Conservation (phyloP, 2,329 filamentous ascomycete species). For the Cladosporium sp. region DNA sequence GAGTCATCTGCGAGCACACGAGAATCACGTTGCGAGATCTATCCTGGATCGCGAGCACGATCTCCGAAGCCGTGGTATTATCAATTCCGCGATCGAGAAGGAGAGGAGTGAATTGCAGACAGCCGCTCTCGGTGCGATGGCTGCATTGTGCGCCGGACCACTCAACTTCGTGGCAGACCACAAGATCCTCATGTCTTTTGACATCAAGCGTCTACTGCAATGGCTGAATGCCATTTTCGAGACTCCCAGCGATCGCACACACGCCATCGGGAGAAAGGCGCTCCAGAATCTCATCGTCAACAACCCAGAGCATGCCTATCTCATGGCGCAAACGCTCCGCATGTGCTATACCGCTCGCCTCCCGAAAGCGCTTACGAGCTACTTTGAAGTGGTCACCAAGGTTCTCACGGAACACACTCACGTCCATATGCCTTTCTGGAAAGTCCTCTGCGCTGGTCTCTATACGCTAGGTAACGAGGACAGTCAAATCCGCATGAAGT, state of each 20-base stretch:
- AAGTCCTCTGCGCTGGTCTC: slow-evolving; percentile 78
- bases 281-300: slow-evolving; percentile 85
- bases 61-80: slow-evolving; percentile 68
- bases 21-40: slow-evolving; percentile 83
- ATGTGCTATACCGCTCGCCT: slow-evolving; percentile 75
- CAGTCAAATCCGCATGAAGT: slow-evolving; percentile 83
- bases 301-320: slow-evolving; percentile 79
- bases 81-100: slow-evolving; percentile 90
- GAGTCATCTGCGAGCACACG: slow-evolving; percentile 71
- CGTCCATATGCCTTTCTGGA: slow-evolving; percentile 85
- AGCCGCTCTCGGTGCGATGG: slow-evolving; percentile 92
- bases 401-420: slow-evolving; percentile 80
- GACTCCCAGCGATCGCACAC: slow-evolving; percentile 85
- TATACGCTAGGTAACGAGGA: slow-evolving; percentile 92
- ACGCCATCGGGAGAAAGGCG: slow-evolving; percentile 81
- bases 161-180: slow-evolving; percentile 86
- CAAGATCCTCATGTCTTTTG: slow-evolving; percentile 82
- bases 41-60: slow-evolving; percentile 74
- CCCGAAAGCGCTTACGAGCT: slow-evolving; percentile 84
- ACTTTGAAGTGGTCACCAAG: slow-evolving; percentile 87
- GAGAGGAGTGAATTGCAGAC: slow-evolving; percentile 90
- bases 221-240: slow-evolving; percentile 97
- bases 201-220: slow-evolving; percentile 83
- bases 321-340: slow-evolving; percentile 85
- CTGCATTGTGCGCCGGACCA: slow-evolving; percentile 76